Evolutionary conservation across 2,329 filamentous ascomycete species (phyloP), one percentile per base, ranked within the genome.

Genomic region (Aspergillus aculeatinus): DNA sequence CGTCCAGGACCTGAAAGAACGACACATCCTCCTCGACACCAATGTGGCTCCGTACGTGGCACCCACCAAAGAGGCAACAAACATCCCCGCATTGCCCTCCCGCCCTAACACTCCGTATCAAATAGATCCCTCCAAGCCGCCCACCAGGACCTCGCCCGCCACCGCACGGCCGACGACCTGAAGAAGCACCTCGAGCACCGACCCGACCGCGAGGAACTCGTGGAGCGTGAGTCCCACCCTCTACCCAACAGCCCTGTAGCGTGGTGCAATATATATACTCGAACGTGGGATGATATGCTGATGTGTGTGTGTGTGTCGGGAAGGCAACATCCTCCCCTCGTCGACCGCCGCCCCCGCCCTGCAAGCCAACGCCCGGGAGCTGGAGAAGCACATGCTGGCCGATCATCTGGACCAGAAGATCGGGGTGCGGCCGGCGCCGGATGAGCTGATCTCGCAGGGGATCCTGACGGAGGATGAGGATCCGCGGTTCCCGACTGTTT

Each of bases 351-450:
- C 92, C 0, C 92, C 93, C 0, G 85, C 89, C 2, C 81, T 97
- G 57, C 87, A 89, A 72, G 91, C 89, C 58, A 87, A 92, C 63
- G 92, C 95, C 76, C 89, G 85, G 71, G 91, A 96, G 80, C 87
- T 97, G 48, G 87, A 92, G 76, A 92, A 88, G 74, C 89, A 92
- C 76, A 96, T 97, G 92, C 86, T 89, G 14, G 89, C 87, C 61
- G 91, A 96, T 75, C 89, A 84, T 58, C 83, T 97, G 63, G 95
- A 96, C 76, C 92, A 96, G 71, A 93, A 93, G 76, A 87, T 97
- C 63, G 85, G 89, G 70, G 84, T 89, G 68, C 85, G 93, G 21
- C 93, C 93, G 1, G 82, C 85, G 39, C 89, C 90, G 11, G 90
- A 92, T 66, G 83, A 89, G 54, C 80, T 96, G 63, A 82, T 96